Conservation (phyloP, 768 basidiomycete genomes). For the Trametes cingulata region DNA sequence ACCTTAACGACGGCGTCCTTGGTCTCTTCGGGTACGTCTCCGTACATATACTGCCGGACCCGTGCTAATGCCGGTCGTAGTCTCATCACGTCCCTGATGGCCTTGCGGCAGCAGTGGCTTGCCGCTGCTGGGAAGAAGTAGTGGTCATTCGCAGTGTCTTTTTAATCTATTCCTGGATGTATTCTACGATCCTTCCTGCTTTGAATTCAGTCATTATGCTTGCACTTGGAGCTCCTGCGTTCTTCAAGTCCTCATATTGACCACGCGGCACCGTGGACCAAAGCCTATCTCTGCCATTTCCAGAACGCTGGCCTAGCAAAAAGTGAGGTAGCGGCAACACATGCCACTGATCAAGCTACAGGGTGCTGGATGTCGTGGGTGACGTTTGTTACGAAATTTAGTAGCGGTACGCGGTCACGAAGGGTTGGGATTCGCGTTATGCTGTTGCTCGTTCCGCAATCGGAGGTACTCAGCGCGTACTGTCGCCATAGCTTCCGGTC, state of each 20-base stretch:
- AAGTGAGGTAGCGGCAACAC: too few species aligned
- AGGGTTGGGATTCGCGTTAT: slow-evolving; percentile 5
- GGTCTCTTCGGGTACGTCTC: slow-evolving; percentile 79
- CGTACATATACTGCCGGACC: not conserved
- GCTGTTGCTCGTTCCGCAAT: slow-evolving; percentile 47
- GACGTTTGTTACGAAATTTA: too few species aligned
- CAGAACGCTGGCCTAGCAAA: too few species aligned
- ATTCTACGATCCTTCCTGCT: not conserved
- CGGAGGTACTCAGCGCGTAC: slow-evolving; percentile 75
- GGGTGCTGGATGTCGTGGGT: too few species aligned
- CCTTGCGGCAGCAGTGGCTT: slow-evolving; percentile 66
- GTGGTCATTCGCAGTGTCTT: not conserved
- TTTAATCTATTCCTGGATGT: slow-evolving; percentile 4
- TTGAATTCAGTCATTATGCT: not conserved
- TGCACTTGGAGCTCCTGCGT: too few species aligned
- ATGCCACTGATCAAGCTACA: too few species aligned
- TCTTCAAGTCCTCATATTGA: too few species aligned
- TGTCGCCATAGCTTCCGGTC: slow-evolving; percentile 70
- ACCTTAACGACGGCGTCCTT: slow-evolving; percentile 80
- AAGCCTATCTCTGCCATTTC: too few species aligned
- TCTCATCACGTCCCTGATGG: slow-evolving; percentile 70
- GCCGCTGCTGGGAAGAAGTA: slow-evolving; percentile 41
- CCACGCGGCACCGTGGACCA: too few species aligned
- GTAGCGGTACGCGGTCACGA: slow-evolving; percentile 4
- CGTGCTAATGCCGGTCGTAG: slow-evolving; percentile 39